Base-by-base conservation (phyloP, 73 alveolate species). In the Paramecium sonneborni region DNA sequence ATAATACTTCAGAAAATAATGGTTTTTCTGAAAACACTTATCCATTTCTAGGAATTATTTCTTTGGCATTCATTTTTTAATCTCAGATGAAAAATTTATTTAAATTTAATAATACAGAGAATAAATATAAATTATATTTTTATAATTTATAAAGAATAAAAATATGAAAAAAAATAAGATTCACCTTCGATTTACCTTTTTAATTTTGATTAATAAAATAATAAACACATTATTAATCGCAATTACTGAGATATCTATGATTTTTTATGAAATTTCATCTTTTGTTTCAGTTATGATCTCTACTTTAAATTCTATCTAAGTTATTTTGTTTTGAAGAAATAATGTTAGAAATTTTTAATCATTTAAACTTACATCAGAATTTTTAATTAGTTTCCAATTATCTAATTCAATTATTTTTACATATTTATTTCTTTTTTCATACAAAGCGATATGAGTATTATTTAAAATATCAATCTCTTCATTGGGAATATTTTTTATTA, bases 41-140 rank as follows among this genome's bases (percentile, higher is more conserved):
- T 1, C 99, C 99, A 14, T 95, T 94, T 48, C 96, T 96, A 14
- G 98, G 99, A 86, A 95, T 95, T 15, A 95, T 76, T 55, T 95
- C 96, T 12, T 88, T 70, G 56, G 28, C 55, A 74, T 74, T 39
- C 87, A 74, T 74, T 62, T 7, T 62, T 18, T n/a, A n/a, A n/a
- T n/a, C n/a, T n/a, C n/a, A n/a, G n/a, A n/a, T n/a, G n/a, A n/a
- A n/a, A n/a, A n/a, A n/a, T n/a, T n/a, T n/a, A n/a, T n/a, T n/a
- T n/a, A n/a, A n/a, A n/a, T n/a, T n/a, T n/a, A n/a, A n/a, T n/a
- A n/a, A n/a, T n/a, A n/a, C n/a, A n/a, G n/a, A n/a, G n/a, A n/a
- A n/a, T n/a, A n/a, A n/a, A n/a, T n/a, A n/a, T n/a, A n/a, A n/a
- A n/a, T n/a, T n/a, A n/a, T n/a, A n/a, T n/a, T n/a, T n/a, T n/a